phyloP scores from a whole-genome alignment of 2,329 filamentous ascomycete species.

The Penicillium sp. region DNA sequence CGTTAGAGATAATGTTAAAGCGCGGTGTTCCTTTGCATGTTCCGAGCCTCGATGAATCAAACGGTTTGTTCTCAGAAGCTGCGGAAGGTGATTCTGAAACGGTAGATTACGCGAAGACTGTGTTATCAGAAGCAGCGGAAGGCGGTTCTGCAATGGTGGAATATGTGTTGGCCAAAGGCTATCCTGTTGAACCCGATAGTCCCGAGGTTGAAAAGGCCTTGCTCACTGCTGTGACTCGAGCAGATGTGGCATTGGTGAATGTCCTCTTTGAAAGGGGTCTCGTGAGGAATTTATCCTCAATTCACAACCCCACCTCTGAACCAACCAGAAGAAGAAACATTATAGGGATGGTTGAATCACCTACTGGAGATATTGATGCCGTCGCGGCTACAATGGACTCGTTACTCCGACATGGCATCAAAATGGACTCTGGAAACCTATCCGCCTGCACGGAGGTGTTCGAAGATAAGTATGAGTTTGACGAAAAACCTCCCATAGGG shows the following conservation, averaged over 20 bases:
- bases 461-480: neutral
- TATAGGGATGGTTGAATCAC: neutral
- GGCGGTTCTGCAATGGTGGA: neutral
- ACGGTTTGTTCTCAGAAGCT: neutral
- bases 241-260: neutral
- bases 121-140: neutral
- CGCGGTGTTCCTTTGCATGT: neutral
- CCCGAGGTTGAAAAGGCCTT: neutral
- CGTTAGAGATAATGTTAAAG: neutral
- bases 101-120: neutral
- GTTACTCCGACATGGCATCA: neutral
- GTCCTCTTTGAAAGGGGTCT: neutral
- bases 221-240: neutral
- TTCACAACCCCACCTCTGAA: neutral
- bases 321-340: no score
- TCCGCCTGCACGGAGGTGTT: neutral
- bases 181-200: neutral
- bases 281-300: neutral
- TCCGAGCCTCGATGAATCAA: neutral
- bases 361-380: neutral
- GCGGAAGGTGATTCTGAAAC: no score
- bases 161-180: neutral
- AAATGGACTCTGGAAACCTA: neutral
- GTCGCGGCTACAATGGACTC: neutral
- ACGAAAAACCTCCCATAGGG: neutral